These are phyloP conservation scores for Nicotiana attenuata DNA, from an alignment of 257 asterid species.

Conservation along the genomic window DNA sequence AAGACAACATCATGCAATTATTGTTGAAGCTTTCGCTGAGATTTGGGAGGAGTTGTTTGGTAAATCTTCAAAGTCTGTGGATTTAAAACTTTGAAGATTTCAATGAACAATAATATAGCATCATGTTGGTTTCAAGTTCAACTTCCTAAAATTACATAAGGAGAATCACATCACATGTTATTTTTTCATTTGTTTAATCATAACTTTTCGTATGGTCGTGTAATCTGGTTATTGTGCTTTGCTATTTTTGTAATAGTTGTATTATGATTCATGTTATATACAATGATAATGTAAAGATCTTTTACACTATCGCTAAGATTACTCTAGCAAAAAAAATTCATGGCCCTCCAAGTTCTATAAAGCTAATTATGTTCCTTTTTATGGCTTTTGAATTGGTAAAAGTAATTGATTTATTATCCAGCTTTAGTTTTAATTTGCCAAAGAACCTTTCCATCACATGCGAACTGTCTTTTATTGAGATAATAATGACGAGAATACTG, in stretches of 20 bases:
- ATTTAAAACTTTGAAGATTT: not conserved
- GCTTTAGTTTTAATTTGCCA: not conserved
- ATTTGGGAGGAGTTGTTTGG: constrained; percentile 48
- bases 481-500: not conserved
- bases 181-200: not conserved
- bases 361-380: not conserved
- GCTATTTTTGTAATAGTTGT: not conserved
- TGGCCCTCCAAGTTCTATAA: not conserved
- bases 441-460: not conserved
- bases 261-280: not conserved
- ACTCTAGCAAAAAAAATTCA: too few relatives aligned
- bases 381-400: not conserved
- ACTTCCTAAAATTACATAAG: not conserved
- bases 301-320: too few relatives aligned
- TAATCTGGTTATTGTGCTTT: not conserved
- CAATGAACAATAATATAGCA: not conserved
- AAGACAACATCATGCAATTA: constrained; percentile 50
- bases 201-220: not conserved
- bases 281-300: not conserved
- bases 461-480: not conserved
- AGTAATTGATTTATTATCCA: not conserved
- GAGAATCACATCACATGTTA: not conserved
- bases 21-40: constrained; percentile 58
- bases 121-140: not conserved
- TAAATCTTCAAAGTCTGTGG: constrained; percentile 9